Evolutionary conservation across 306 rosid species (phyloP), one percentile per base, ranked within the genome.

Genomic region (Acacia acuminata): DNA sequence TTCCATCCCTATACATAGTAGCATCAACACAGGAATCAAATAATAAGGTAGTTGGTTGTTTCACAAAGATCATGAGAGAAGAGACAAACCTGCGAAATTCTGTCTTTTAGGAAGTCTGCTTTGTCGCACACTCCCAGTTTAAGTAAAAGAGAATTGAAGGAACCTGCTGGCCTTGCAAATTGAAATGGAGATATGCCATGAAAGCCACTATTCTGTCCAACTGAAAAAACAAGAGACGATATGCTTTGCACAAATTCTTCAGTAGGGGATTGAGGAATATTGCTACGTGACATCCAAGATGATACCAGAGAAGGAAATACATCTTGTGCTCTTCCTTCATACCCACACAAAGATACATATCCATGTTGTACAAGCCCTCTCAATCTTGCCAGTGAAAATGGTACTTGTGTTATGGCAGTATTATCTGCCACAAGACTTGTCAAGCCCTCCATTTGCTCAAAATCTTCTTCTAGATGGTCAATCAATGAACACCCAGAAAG

Each of bases 1-100:
- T 16, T 1, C 38, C 47, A 22, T 64, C 65, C 82, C 85, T 81
- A 82, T 61, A 40, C 17, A 61, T 50, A 14, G 34, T 32, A 38
- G 13, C 44, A 40, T 1, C 34, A 32, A 32, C 34, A 32, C 3
- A 32, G 3, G 3, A 32, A 32, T 32, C 2, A 32, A 32, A 32
- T 32, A 32, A 32, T 32, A 32, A 2, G 34, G 34, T 32, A 3
- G 3, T 32, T 32, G 34, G 34, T 32, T 40, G 9, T 17, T 25
- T 61, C 17, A 12, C 19, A 61, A 45, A 12, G 13, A 0, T 45
- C 16, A 45, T 58, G 9, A 6, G 7, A 6, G 9, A 9, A 9
- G 44, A 42, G 60, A 19, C 24, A 17, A 53, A 53, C 60, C 60
- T 53, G 24, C 2, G 16, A 2, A 0, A 51, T 16, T 51, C 0